Evolutionary conservation across 2,329 filamentous ascomycete species (phyloP).

Genomic region (Penicillium sp.): DNA sequence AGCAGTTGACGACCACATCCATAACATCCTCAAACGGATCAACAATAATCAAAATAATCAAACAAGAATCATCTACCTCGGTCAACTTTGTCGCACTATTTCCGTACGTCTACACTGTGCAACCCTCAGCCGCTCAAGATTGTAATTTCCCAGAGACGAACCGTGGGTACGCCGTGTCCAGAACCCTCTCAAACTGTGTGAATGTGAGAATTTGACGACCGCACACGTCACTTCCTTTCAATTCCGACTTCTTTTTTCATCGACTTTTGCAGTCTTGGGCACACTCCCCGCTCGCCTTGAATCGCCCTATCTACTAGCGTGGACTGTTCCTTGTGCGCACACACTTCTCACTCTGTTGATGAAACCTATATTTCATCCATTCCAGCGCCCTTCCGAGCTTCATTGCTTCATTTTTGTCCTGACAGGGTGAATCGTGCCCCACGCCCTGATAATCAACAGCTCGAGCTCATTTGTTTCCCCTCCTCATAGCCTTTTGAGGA

Average conservation of each 20-base stretch:
- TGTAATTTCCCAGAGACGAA: slow-evolving; percentile 2
- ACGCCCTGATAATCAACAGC: neutral
- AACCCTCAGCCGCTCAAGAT: slow-evolving; percentile 8
- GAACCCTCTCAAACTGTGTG: slow-evolving; percentile 6
- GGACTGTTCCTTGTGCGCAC: neutral
- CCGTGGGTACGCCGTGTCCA: slow-evolving; percentile 14
- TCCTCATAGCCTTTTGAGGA: neutral
- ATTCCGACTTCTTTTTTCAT: neutral
- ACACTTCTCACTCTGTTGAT: neutral
- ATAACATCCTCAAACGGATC: neutral
- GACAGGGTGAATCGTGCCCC: neutral
- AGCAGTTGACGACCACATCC: neutral
- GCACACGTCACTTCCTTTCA: slow-evolving; percentile 20
- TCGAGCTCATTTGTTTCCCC: neutral
- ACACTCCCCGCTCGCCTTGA: neutral
- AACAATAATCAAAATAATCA: neutral
- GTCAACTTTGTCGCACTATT: neutral
- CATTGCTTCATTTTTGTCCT: neutral
- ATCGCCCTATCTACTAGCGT: neutral
- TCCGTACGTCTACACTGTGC: neutral
- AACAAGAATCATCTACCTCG: neutral
- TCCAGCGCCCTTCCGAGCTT: neutral
- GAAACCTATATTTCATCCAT: neutral
- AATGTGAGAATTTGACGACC: slow-evolving; percentile 11
- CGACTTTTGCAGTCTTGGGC: neutral